Conservation (phyloP, 306 rosid species). For the Begonia masoniana region DNA sequence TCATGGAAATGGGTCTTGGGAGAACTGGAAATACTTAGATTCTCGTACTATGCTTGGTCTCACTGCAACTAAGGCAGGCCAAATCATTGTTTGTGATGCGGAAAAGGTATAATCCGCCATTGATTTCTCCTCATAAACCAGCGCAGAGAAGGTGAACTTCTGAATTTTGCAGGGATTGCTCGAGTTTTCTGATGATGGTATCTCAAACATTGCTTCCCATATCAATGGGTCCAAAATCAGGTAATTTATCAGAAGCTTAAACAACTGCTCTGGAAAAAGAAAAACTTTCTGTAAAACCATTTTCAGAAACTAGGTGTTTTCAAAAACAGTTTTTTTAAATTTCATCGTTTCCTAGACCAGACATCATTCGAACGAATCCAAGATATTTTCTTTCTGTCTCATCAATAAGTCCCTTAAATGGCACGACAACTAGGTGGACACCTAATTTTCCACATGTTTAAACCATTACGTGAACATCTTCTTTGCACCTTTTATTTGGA, state of each 20-base stretch:
- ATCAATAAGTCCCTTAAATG: too few species aligned
- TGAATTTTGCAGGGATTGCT: conserved; percentile 23
- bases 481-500: too few species aligned
- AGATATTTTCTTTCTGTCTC: too few species aligned
- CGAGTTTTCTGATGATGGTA: conserved; percentile 20
- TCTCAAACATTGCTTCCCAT: conserved; percentile 20
- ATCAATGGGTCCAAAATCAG: conserved; percentile 24
- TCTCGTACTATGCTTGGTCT: conserved; percentile 34
- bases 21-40: conserved; percentile 48
- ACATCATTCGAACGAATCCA: too few species aligned
- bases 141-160: neutral
- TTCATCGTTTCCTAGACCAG: too few species aligned
- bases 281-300: too few species aligned
- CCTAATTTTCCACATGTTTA: too few species aligned
- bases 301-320: too few species aligned
- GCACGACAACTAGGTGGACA: too few species aligned
- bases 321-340: too few species aligned
- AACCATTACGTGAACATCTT: too few species aligned
- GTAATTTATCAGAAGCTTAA: conserved; percentile 2
- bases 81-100: conserved; percentile 41
- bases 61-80: conserved; percentile 23
- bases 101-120: conserved; percentile 15
- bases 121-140: neutral
- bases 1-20: conserved; percentile 27
- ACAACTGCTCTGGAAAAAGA: too few species aligned